Evolutionary conservation across 306 rosid genomes (phyloP).

Genomic region (Fragaria ananassa): DNA sequence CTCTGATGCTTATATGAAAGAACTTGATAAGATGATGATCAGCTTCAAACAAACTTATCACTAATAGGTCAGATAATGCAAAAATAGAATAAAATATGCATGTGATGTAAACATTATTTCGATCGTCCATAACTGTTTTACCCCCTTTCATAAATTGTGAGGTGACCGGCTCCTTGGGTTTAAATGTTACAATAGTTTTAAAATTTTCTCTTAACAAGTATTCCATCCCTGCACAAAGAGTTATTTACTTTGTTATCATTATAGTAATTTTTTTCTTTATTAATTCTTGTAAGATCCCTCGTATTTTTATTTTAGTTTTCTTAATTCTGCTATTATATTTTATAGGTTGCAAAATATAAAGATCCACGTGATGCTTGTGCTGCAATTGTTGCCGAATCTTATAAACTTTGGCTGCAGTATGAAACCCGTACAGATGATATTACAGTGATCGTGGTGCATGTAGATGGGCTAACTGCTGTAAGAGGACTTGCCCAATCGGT

Average conservation of each 20-base stretch:
- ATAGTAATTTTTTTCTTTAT: not conserved
- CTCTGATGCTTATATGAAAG: not conserved
- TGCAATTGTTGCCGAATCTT: slow-evolving; percentile 95
- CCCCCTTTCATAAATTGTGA: not conserved
- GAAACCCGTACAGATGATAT: slow-evolving; percentile 99
- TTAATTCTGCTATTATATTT: slow-evolving; percentile 20
- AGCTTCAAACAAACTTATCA: not conserved
- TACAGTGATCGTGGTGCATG: slow-evolving; percentile 89
- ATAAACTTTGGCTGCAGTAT: slow-evolving; percentile 94
- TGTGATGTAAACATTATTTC: not conserved
- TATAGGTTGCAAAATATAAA: slow-evolving; percentile 79
- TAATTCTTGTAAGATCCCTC: no score
- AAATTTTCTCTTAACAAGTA: not conserved
- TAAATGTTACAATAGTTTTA: not conserved
- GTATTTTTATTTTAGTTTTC: not conserved
- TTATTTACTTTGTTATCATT: not conserved
- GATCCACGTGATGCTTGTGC: slow-evolving; percentile 99
- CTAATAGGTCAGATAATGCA: not conserved
- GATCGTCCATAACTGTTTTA: not conserved
- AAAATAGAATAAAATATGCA: not conserved
- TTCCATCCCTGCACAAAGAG: not conserved
- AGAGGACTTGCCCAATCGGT: slow-evolving; percentile 45
- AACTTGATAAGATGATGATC: not conserved
- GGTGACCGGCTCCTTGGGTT: not conserved
- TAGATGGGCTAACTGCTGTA: slow-evolving; percentile 79